Percentiles rank a stretch among this genome's conserved stretches.
Evolutionary conservation across 2,329 filamentous ascomycete species (phyloP).

Genomic region (Xylaria sp.): DNA sequence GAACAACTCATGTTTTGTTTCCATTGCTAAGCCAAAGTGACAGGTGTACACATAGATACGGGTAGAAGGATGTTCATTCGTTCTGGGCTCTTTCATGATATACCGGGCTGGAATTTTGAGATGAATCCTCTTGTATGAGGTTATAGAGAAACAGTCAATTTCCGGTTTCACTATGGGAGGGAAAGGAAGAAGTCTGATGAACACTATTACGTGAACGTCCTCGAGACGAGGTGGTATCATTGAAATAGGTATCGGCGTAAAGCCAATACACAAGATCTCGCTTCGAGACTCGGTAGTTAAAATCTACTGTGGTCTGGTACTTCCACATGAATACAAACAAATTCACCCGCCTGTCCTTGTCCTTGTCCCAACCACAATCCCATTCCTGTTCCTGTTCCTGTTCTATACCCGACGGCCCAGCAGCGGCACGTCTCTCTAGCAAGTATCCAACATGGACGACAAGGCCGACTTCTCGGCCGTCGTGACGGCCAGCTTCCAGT

Average conservation of each 20-base stretch:
- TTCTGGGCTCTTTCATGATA: not conserved
- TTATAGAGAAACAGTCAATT: not conserved
- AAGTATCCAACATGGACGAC: slow-evolving; percentile 67
- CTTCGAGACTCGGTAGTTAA: not conserved
- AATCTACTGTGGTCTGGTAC: not conserved
- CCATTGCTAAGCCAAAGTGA: not conserved
- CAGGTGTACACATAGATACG: slow-evolving; percentile 19
- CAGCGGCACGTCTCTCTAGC: no score
- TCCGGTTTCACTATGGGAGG: not conserved
- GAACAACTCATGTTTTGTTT: not conserved
- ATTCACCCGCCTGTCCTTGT: no score
- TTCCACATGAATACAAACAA: not conserved
- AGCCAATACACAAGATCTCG: not conserved
- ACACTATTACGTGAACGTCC: not conserved
- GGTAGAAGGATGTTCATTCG: slow-evolving; percentile 3
- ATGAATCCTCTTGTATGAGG: not conserved
- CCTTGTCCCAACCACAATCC: no score
- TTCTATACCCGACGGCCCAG: no score
- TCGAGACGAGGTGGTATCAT: not conserved
- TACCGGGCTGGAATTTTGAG: not conserved
- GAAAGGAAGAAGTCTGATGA: not conserved
- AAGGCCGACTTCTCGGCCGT: slow-evolving; percentile 73
- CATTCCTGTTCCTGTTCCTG: no score
- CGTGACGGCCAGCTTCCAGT: slow-evolving; percentile 72
- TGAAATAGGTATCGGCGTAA: not conserved